Conservation (phyloP, 768 basidiomycete genomes). For the Sporobolomyces roseus region DNA sequence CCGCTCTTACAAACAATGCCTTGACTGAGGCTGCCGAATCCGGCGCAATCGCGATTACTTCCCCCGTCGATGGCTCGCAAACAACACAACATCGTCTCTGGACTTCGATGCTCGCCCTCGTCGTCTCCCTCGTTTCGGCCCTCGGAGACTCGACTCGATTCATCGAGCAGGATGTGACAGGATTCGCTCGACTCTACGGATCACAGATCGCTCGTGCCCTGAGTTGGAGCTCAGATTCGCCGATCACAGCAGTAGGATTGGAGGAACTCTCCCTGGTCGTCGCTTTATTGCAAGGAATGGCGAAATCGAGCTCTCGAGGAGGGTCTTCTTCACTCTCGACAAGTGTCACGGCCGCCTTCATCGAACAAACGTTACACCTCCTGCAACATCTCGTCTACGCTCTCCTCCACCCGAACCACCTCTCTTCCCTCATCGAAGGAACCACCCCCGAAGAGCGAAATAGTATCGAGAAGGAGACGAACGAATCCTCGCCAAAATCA, state of each 20-base stretch:
- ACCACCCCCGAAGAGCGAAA: slow-evolving; percentile 69
- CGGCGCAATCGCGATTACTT: slow-evolving; percentile 64
- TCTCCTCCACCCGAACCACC: slow-evolving; percentile 82
- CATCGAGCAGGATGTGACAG: slow-evolving; percentile 78
- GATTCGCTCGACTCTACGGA: slow-evolving; percentile 77
- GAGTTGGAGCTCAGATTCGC: slow-evolving; percentile 74
- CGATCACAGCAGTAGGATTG: slow-evolving; percentile 69
- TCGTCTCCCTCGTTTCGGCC: slow-evolving; percentile 69
- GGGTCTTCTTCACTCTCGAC: slow-evolving; percentile 76
- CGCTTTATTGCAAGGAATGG: slow-evolving; percentile 57
- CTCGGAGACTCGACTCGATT: slow-evolving; percentile 60
- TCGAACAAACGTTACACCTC: slow-evolving; percentile 52
- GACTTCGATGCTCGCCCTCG: slow-evolving; percentile 75
- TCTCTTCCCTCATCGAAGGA: slow-evolving; percentile 75
- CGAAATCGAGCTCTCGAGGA: slow-evolving; percentile 48
- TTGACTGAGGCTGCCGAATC: slow-evolving; percentile 71
- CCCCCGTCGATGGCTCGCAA: slow-evolving; percentile 59
- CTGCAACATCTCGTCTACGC: slow-evolving; percentile 86
- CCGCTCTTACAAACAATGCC: slow-evolving; percentile 76
- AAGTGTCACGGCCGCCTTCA: slow-evolving; percentile 57
- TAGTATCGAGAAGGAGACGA: slow-evolving; percentile 63
- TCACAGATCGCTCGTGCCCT: slow-evolving; percentile 72
- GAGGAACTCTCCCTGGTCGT: slow-evolving; percentile 80
- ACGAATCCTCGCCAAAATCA: slow-evolving; percentile 64
- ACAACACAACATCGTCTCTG: slow-evolving; percentile 65